Evolutionary conservation across 2,329 filamentous ascomycete genomes (phyloP).

Genomic region (Diaporthe amygdali): DNA sequence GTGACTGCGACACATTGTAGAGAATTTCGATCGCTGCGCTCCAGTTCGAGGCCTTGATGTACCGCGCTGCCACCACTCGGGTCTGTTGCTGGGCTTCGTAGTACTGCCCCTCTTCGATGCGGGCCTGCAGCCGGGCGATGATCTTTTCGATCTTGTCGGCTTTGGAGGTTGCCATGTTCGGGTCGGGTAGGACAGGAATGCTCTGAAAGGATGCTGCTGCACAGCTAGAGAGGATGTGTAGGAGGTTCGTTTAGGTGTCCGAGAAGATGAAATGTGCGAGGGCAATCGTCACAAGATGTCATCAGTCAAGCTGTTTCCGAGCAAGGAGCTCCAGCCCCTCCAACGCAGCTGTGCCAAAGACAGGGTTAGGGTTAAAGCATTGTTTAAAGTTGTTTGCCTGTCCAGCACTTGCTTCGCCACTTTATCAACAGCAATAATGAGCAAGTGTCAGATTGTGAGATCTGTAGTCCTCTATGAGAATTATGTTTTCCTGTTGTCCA

Average conservation of each 20-base stretch:
- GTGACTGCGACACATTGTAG: slow-evolving; percentile 79
- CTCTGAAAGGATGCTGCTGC: not conserved
- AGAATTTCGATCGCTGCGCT: slow-evolving; percentile 85
- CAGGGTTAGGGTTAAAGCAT: not conserved
- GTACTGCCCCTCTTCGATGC: slow-evolving; percentile 72
- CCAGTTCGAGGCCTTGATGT: slow-evolving; percentile 89
- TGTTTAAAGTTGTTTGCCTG: not conserved
- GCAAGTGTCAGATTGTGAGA: too few species aligned
- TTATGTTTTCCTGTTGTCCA: too few species aligned
- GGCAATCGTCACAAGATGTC: not conserved
- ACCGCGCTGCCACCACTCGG: slow-evolving; percentile 90
- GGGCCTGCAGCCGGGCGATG: slow-evolving; percentile 75
- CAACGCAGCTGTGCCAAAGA: not conserved
- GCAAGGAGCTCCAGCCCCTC: slow-evolving; percentile 8
- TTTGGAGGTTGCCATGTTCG: slow-evolving; percentile 31
- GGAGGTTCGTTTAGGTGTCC: not conserved
- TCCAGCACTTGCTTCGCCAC: too few species aligned
- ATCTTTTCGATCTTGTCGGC: slow-evolving; percentile 60
- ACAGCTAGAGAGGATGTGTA: not conserved
- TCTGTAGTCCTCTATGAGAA: too few species aligned
- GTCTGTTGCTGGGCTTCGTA: slow-evolving; percentile 99
- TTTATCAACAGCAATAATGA: too few species aligned
- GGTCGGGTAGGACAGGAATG: not conserved
- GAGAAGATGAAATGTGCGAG: not conserved
- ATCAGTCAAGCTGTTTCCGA: slow-evolving; percentile 1